Conservation (phyloP, 2,329 filamentous ascomycete species). For the Helotiales sp. region DNA sequence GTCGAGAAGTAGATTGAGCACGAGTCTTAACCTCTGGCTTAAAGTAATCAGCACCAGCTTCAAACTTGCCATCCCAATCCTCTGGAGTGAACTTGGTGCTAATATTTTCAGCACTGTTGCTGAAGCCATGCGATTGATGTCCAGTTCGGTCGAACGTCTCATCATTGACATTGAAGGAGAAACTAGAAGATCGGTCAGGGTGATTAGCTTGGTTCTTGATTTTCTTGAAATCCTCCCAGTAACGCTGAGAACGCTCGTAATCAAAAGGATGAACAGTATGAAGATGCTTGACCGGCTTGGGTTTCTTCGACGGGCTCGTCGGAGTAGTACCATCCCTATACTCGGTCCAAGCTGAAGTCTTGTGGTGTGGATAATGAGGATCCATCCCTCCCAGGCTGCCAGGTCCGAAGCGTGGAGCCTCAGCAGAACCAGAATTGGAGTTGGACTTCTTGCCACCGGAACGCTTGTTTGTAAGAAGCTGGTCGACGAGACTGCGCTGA, state of each 20-base stretch:
- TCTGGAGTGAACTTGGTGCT: constrained; percentile 64
- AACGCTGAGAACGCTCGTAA: constrained; percentile 19
- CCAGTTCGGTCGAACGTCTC: constrained; percentile 48
- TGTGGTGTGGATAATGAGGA: constrained; percentile 8
- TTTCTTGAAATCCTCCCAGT: constrained; percentile 3
- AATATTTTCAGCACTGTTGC: constrained; percentile 63
- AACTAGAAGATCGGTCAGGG: constrained; percentile 50
- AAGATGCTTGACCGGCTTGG: constrained; percentile 25
- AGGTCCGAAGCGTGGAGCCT: constrained; percentile 7
- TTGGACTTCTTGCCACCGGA: constrained; percentile 9
- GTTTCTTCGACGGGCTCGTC: constrained; percentile 31
- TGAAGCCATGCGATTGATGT: constrained; percentile 50
- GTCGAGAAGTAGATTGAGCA: constrained; percentile 36
- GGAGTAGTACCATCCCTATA: constrained; percentile 22
- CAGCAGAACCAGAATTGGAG: constrained; percentile 9
- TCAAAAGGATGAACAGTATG: constrained; percentile 25
- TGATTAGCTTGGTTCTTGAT: constrained; percentile 43
- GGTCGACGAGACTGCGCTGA: constrained; percentile 33
- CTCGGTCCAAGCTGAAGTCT: constrained; percentile 13
- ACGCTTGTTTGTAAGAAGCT: constrained; percentile 34
- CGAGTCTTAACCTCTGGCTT: constrained; percentile 35
- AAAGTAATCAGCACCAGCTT: constrained; percentile 41
- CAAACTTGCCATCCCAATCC: constrained; percentile 48
- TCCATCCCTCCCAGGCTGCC: constrained; percentile 5
- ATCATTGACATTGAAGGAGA: constrained; percentile 54